Percentiles rank a stretch among this genome's conserved stretches.
phyloP scores from a whole-genome alignment of 305 asterid genomes.

The Fraxinus albicans region DNA sequence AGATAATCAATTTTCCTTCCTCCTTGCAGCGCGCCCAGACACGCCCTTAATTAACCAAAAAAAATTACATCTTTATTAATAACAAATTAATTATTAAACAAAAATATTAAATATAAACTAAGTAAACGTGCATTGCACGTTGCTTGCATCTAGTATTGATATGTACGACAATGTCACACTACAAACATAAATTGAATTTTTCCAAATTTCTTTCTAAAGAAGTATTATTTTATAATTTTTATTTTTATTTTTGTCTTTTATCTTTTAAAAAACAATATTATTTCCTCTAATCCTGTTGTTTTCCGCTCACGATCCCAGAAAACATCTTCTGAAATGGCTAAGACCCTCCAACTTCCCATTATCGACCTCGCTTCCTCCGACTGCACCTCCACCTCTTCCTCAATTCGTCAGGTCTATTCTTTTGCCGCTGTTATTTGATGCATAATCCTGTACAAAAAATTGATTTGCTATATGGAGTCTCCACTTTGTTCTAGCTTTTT shows the following conservation, averaged over 20 bases:
- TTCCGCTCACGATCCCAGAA: background rate
- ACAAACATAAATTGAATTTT: too few relatives aligned
- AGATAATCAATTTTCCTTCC: too few relatives aligned
- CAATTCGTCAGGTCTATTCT: conserved; percentile 46
- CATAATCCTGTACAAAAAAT: background rate
- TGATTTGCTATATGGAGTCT: background rate
- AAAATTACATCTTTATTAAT: too few relatives aligned
- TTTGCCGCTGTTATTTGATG: background rate
- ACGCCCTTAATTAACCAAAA: too few relatives aligned
- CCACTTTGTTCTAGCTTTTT: background rate
- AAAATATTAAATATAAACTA: too few relatives aligned
- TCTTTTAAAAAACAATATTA: too few relatives aligned
- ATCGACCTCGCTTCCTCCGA: conserved; percentile 47
- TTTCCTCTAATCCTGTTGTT: background rate
- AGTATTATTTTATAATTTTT: too few relatives aligned
- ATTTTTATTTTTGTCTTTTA: too few relatives aligned
- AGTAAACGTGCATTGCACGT: too few relatives aligned
- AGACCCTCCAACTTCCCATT: conserved; percentile 46
- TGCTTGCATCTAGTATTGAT: background rate
- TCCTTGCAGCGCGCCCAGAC: too few relatives aligned
- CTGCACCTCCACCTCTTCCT: conserved; percentile 36
- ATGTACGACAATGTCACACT: background rate
- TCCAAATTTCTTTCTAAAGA: too few relatives aligned
- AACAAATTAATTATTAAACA: too few relatives aligned
- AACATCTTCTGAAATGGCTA: conserved; percentile 21